Conservation (phyloP, 2,329 filamentous ascomycete species). For the Cephalotrichum gorgonifer region DNA sequence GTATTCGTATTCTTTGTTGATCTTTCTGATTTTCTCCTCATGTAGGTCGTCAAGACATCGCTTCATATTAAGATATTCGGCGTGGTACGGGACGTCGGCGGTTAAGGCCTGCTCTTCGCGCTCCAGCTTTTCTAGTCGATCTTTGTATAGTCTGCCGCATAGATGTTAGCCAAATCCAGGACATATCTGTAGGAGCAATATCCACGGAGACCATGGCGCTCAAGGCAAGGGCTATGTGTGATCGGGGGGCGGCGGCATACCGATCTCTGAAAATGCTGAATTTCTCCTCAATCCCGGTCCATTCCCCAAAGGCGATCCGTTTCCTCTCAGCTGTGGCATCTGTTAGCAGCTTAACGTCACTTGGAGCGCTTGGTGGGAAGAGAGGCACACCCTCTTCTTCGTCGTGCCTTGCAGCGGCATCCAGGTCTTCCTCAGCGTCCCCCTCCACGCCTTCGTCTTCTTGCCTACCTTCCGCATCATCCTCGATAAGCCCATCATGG, state of each 20-base stretch:
- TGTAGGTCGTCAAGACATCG: conserved; percentile 74
- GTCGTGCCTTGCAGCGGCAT: conserved; percentile 47
- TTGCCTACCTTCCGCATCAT: conserved; percentile 10
- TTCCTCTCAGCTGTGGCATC: conserved; percentile 60
- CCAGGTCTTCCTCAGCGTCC: conserved; percentile 44
- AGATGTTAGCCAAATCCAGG: background rate
- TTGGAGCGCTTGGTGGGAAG: background rate
- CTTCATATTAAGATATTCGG: conserved; percentile 84
- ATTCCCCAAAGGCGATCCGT: conserved; percentile 67
- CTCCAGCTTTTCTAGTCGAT: conserved; percentile 74
- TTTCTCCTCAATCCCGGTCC: conserved; percentile 74
- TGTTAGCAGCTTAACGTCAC: background rate
- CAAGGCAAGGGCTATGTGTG: background rate
- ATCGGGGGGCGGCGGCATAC: conserved; percentile 28
- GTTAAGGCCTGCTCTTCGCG: conserved; percentile 53
- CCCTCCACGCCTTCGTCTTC: conserved; percentile 14
- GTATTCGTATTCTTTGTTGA: conserved; percentile 63
- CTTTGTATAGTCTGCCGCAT: conserved; percentile 71
- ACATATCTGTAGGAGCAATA: background rate
- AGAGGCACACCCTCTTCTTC: conserved; percentile 4
- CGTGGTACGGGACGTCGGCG: conserved; percentile 61
- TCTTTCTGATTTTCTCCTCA: conserved; percentile 68
- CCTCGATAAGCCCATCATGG: conserved; percentile 9
- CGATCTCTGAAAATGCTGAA: conserved; percentile 79
- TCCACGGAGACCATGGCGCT: background rate